These are phyloP conservation scores for Inonotus obliquus DNA, from an alignment of 1,284 basidiomycete genomes.

Conservation along the genomic window DNA sequence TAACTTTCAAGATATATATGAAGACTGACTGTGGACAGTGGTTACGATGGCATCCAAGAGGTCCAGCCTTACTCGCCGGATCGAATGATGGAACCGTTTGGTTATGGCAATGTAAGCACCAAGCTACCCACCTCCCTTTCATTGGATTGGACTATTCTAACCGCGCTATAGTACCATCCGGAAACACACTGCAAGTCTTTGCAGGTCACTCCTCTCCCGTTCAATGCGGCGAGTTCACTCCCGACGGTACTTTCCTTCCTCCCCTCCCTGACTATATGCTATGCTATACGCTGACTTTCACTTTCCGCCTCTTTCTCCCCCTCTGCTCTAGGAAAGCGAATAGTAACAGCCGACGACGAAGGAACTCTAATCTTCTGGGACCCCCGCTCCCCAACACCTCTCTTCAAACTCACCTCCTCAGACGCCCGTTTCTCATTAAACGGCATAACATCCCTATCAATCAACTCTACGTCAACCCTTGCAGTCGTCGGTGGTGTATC, in stretches of 20 bases:
- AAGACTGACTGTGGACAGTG: conserved; percentile 48
- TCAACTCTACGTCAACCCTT: conserved; percentile 82
- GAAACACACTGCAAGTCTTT: conserved; percentile 94
- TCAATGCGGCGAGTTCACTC: conserved; percentile 88
- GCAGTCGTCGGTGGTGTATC: conserved; percentile 85
- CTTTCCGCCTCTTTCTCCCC: too few relatives aligned
- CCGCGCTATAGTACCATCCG: conserved; percentile 88
- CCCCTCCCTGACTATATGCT: conserved; percentile 8
- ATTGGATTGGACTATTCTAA: too few relatives aligned
- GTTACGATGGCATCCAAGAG: conserved; percentile 96
- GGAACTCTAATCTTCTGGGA: conserved; percentile 91
- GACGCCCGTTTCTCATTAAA: conserved; percentile 77
- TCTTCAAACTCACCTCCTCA: conserved; percentile 73
- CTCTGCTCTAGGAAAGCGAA: conserved; percentile 65
- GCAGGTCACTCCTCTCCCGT: conserved; percentile 86
- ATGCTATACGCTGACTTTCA: too few relatives aligned
- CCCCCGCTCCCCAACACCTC: conserved; percentile 70
- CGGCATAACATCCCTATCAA: conserved; percentile 81
- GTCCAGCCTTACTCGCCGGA: conserved; percentile 84
- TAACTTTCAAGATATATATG: neutral
- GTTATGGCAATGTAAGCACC: conserved; percentile 86
- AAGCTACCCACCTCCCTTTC: too few relatives aligned
- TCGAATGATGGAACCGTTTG: conserved; percentile 95
- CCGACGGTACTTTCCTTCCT: conserved; percentile 60
- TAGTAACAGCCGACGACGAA: conserved; percentile 84